Conservation (phyloP, 768 basidiomycete genomes). For the Leccinum sublutescens region DNA sequence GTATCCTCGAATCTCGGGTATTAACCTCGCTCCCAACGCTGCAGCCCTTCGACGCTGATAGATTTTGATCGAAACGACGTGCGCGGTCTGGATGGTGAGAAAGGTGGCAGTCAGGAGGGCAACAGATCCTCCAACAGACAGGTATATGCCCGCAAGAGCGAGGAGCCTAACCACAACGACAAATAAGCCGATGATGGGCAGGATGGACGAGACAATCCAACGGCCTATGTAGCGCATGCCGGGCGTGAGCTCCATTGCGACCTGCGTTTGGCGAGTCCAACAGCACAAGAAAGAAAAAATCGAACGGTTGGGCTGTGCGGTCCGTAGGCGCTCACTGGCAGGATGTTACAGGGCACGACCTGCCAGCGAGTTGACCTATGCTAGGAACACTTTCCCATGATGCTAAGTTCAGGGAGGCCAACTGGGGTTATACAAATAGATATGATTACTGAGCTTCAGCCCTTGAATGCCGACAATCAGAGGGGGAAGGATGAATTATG, state of each 20-base stretch:
- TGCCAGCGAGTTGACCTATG: no score
- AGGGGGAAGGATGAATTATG: background rate
- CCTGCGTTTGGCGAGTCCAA: background rate
- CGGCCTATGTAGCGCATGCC: slow-evolving; percentile 25
- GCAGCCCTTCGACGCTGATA: slow-evolving; percentile 21
- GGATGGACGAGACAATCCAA: slow-evolving; percentile 8
- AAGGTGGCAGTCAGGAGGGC: slow-evolving; percentile 5
- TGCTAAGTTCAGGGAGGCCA: background rate
- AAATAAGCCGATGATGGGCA: slow-evolving; percentile 14
- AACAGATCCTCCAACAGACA: slow-evolving; percentile 5
- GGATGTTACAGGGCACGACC: background rate
- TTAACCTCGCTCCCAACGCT: slow-evolving; percentile 24
- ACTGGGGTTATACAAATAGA: background rate
- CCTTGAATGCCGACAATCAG: background rate
- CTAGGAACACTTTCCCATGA: background rate
- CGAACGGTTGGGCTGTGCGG: background rate
- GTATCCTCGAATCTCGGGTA: slow-evolving; percentile 34
- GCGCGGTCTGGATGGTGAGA: slow-evolving; percentile 1
- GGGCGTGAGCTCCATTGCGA: slow-evolving; percentile 20
- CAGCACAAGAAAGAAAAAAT: background rate
- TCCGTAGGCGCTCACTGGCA: background rate
- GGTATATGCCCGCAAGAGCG: slow-evolving; percentile 8
- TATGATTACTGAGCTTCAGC: background rate
- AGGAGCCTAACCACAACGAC: slow-evolving; percentile 14
- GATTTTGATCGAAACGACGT: slow-evolving; percentile 2